Evolutionary conservation across 108 stramenopile genomes (phyloP), one percentile per base, ranked within the genome.

Genomic region (Stephanodiscus minutulus): DNA sequence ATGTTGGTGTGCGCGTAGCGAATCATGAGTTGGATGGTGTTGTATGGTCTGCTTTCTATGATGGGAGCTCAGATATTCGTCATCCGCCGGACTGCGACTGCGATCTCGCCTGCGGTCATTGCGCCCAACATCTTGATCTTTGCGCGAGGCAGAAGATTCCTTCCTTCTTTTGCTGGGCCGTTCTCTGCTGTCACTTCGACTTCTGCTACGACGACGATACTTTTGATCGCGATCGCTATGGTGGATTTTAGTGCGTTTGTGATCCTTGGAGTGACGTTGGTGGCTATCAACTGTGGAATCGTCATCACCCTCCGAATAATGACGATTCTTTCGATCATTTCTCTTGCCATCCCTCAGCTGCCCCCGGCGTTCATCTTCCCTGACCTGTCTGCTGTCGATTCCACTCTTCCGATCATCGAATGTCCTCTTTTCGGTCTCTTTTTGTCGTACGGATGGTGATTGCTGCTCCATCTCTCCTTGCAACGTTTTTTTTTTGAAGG

Each of bases 401-500:
- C 60, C 12, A 37, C 46, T 58, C 47, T 65, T 55, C 24, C 61
- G 70, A 28, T 29, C 35, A 62, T 62, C 49, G 21, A 41, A 63
- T 31, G 64, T 56, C 10, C 61, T 75, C 22, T 29, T 48, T 28
- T 61, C 27, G 13, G 29, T 49, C 18, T 20, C 57, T 64, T 46
- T 55, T 24, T 25, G 29, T 37, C 3, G 27, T 39, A 49, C 9
- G 24, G n/a, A 20, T 20, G 44, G 33, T 31, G 25, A 18, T 20
- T 41, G n/a, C n/a, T 12, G 36, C 29, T 36, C 25, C 22, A 29
- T 64, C 28, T 4, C n/a, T 49, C 53, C 43, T 64, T 56, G 17
- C 43, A 29, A 15, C 4, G 25, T 37, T 0, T 44, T 35, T 57
- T 77, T 77, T 33, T 66, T 46, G 74, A 88, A 95, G 21, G 91